Base-by-base conservation (phyloP, 1,284 basidiomycete species). In the Stereum hirsutum region DNA sequence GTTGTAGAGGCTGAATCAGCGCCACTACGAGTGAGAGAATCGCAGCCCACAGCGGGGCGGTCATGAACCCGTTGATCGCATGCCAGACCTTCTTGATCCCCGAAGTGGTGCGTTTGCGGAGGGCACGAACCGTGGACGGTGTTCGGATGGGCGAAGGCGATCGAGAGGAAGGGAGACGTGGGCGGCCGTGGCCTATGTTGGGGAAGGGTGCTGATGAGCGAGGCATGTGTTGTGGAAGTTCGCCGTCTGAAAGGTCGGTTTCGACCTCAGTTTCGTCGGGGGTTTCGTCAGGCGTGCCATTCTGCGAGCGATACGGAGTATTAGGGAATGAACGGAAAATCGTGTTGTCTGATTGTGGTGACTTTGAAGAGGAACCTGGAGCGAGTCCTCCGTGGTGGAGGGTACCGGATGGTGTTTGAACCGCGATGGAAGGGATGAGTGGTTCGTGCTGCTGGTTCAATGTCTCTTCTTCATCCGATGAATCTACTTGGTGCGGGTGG, bases 61-160 rank as follows among this genome's bases (percentile, higher is more conserved):
- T 93, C 89, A 94, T 90, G 65, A 94, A 93, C 25, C 73, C 70
- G 55, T 77, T 76, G 50, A 92, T n/a, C n/a, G n/a, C n/a, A n/a
- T n/a, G n/a, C n/a, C n/a, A n/a, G n/a, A n/a, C n/a, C n/a, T n/a
- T n/a, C n/a, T n/a, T n/a, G n/a, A n/a, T n/a, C n/a, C n/a, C n/a
- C n/a, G n/a, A n/a, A n/a, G n/a, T n/a, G n/a, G n/a, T n/a, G n/a
- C n/a, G 58, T 0, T 65, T 64, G 12, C 57, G 58, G 54, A 70
- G 67, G 5, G 54, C 35, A 14, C 60, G 60, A 14, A 47, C 48
- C 2, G 63, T 20, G 15, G 3, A 19, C 58, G 61, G 17, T 55
- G 58, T 38, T 59, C 56, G 6, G 55, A 30, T 28, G 63, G 63
- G 5, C 64, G 62, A 8, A 57, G 44, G 28, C 58, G 54, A 2